Conservation (phyloP, 257 asterid species). For the Anisodus tanguticus region DNA sequence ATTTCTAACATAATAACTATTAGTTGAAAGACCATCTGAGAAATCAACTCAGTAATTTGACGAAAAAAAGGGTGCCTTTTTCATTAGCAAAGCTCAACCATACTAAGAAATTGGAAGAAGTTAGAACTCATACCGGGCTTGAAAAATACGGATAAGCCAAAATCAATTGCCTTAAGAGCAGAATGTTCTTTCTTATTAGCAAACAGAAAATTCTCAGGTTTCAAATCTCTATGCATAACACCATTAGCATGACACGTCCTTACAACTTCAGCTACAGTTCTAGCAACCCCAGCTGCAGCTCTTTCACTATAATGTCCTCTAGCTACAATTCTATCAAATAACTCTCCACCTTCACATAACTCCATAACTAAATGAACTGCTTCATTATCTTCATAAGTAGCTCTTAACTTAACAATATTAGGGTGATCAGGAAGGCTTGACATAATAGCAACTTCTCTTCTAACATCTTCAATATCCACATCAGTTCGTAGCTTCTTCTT, state of each 20-base stretch:
- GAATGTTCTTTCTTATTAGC: conserved; percentile 91
- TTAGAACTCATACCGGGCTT: conserved; percentile 61
- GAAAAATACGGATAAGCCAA: conserved; percentile 81
- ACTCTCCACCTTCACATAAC: conserved; percentile 92
- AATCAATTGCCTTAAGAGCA: conserved; percentile 79
- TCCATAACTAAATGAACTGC: conserved; percentile 96
- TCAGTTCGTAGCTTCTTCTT: conserved; percentile 90
- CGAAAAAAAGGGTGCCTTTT: background rate
- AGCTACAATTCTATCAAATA: conserved; percentile 88
- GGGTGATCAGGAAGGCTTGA: conserved; percentile 82
- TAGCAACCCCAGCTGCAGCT: conserved; percentile 78
- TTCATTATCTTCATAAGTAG: conserved; percentile 89
- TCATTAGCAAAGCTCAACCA: background rate
- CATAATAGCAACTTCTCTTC: conserved; percentile 95
- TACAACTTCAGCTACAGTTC: conserved; percentile 83
- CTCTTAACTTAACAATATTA: conserved; percentile 77
- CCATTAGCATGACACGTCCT: conserved; percentile 84
- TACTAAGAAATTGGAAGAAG: background rate
- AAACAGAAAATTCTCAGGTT: conserved; percentile 91
- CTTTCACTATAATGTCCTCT: conserved; percentile 97
- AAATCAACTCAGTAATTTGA: too few relatives aligned
- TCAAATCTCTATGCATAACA: conserved; percentile 94
- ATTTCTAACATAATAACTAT: too few relatives aligned
- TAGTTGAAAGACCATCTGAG: too few relatives aligned
- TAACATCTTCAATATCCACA: conserved; percentile 84